Percentiles rank a stretch among this genome's conserved stretches.
phyloP scores from a whole-genome alignment of 495 filamentous ascomycete genomes.

The Aspergillus nanangensis region DNA sequence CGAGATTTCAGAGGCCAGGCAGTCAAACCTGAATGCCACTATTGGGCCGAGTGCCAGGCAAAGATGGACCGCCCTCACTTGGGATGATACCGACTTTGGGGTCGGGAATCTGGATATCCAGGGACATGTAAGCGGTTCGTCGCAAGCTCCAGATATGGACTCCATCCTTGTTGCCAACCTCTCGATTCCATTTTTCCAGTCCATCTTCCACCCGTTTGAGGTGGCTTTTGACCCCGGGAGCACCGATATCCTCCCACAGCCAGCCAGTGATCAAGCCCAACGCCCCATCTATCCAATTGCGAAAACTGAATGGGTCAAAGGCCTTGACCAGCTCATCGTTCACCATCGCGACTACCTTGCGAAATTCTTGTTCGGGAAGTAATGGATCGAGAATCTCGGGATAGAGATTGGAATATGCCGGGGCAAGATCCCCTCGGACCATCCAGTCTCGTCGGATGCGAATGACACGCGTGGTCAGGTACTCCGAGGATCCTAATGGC shows the following conservation, averaged over 20 bases:
- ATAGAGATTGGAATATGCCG: slow-evolving; percentile 89
- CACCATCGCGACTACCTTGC: slow-evolving; percentile 69
- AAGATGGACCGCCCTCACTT: slow-evolving; percentile 31
- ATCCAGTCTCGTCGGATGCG: slow-evolving; percentile 90
- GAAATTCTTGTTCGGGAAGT: slow-evolving; percentile 75
- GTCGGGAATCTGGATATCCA: slow-evolving; percentile 83
- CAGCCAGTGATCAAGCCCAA: slow-evolving; percentile 80
- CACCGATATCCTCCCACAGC: slow-evolving; percentile 88
- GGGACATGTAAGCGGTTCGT: slow-evolving; percentile 81
- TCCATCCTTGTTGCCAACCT: slow-evolving; percentile 51
- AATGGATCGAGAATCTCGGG: slow-evolving; percentile 90
- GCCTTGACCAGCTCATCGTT: slow-evolving; percentile 67
- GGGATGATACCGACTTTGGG: slow-evolving; percentile 59
- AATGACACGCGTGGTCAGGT: slow-evolving; percentile 78
- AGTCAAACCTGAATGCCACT: slow-evolving; percentile 20
- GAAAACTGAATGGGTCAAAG: slow-evolving; percentile 66
- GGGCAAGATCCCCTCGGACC: slow-evolving; percentile 82
- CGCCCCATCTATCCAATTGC: slow-evolving; percentile 71
- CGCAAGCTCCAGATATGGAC: slow-evolving; percentile 73
- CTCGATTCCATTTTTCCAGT: slow-evolving; percentile 76
- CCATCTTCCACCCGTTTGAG: slow-evolving; percentile 64
- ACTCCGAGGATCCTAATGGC: slow-evolving; percentile 67
- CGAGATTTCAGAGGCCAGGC: too few relatives aligned
- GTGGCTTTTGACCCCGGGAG: slow-evolving; percentile 64
- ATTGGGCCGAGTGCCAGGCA: slow-evolving; percentile 36